phyloP scores from a whole-genome alignment of 192 early-diverging fungal species.

The Coemansia sp. region DNA sequence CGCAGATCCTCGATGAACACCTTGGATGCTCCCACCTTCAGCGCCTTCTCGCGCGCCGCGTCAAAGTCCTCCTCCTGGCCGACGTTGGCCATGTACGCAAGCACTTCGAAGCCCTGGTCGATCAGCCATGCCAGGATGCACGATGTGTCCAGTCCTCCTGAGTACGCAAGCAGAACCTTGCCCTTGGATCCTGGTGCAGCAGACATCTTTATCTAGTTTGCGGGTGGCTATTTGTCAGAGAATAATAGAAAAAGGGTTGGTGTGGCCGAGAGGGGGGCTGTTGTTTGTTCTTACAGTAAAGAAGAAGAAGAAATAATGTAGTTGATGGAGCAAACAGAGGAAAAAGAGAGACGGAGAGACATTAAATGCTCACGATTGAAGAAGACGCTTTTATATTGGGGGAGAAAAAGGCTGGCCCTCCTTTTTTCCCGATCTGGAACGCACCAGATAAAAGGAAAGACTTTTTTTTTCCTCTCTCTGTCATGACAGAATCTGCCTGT shows the following conservation, averaged over 20 bases:
- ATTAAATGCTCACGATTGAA: too few species aligned
- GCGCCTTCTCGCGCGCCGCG: constrained; percentile 88
- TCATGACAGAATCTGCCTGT: too few species aligned
- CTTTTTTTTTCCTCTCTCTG: too few species aligned
- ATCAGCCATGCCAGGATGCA: constrained; percentile 99
- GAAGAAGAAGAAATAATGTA: too few species aligned
- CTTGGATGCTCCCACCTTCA: constrained; percentile 88
- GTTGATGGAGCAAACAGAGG: too few species aligned
- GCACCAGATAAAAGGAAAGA: too few species aligned
- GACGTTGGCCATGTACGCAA: constrained; percentile 97
- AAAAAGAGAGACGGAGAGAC: too few species aligned
- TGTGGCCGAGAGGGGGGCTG: too few species aligned
- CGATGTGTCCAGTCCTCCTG: constrained; percentile 98
- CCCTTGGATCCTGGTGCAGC: constrained; percentile 68
- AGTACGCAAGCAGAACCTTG: constrained; percentile 92
- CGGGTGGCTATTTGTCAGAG: constrained; percentile 2
- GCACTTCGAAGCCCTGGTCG: constrained; percentile 96
- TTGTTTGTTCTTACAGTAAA: too few species aligned
- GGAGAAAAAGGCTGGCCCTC: too few species aligned
- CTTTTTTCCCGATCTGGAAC: too few species aligned
- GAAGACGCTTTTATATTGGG: too few species aligned
- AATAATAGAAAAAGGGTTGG: background rate
- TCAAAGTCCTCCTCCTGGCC: constrained; percentile 99
- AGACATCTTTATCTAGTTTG: constrained; percentile 24
- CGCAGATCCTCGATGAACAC: constrained; percentile 97